Evolutionary conservation across 2,329 filamentous ascomycete species (phyloP), one percentile per base, ranked within the genome.

Genomic region (Phyllachora maydis): DNA sequence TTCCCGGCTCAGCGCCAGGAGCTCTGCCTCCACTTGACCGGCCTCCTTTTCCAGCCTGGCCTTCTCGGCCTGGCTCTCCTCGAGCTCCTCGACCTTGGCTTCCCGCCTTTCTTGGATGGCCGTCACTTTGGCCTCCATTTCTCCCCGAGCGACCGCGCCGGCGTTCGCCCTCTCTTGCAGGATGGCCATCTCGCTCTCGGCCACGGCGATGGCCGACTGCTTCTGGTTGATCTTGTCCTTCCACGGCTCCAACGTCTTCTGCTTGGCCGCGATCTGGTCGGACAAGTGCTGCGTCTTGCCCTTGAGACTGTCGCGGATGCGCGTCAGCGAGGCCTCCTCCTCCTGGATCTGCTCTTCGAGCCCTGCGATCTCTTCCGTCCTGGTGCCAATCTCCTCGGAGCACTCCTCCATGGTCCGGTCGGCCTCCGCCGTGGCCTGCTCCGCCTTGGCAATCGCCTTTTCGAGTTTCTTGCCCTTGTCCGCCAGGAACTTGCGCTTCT

Each of bases 201-300:
- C 82, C 8, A 98, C 83, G 4, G 85, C 85, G 34, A 93, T 90
- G 4, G 77, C 70, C 0, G 83, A 93, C 40, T 88, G 76, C 46
- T 92, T 95, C 42, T 92, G 75, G 45, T 88, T 93, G 52, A 98
- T 85, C 50, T 88, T 95, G 34, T 82, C 82, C 35, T 75, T 83
- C 88, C 88, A 98, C 0, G 88, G 88, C 48, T 95, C 85, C 8
- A 98, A 58, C 1, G 79, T 74, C 49, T 90, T 93, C 41, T 98
- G 88, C 50, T 92, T 93, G 4, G 60, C 62, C 0, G 82, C 71
- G 35, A 98, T 95, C 40, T 93, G 64, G 36, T 98, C 82, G 0
- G 85, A 95, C 30, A 93, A 76, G 5, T 69, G 75, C 43, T 95
- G 83, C 0, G 88, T 98, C 52, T 98, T 98, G 38, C 85, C 85